Base-by-base conservation (phyloP, 2,329 filamentous ascomycete species). In the Cladosporium halotolerans region DNA sequence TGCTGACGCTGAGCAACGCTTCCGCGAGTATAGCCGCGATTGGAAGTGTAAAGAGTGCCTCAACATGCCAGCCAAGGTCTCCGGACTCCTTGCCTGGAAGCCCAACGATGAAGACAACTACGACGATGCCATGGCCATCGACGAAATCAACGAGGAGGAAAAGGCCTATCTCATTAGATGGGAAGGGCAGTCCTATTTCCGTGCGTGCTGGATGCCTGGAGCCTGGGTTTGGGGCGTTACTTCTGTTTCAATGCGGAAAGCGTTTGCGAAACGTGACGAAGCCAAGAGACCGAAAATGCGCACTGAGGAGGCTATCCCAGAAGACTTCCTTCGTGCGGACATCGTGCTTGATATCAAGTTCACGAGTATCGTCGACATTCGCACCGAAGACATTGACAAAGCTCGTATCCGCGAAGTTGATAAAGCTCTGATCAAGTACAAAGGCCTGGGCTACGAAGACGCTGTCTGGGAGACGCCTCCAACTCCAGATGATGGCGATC, bases 161-260 rank as follows among this genome's bases (percentile, higher is more conserved):
- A 91, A 91, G 59, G 89, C 96, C 61, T 99, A 97, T 64, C 79
- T 99, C 2, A 73, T 99, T 62, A 96, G 93, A 66, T 97, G 91
- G 89, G 83, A 86, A 42, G 76, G 77, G 0, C 78, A 81, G 53
- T 96, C 92, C 0, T 95, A 96, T 64, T 86, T 84, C 58, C 85
- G 88, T 59, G 89, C 88, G 50, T 78, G 76, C 6, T 99, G 95
- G 93, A 87, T 89, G 78, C 83, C 89, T 9, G 93, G 92, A 10
- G 79, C 86, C 13, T 99, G 93, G 93, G 79, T 95, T 1, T 92
- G 82, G 76, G 89, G 90, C 5, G 77, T 86, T 9, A 80, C 81
- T 13, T 72, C 79, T 10, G 62, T 71, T 3, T 54, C 68, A 0
- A 95, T 88, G 83, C 83, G 89, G 13, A 81, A 77, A 9, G 77